Conservation (phyloP, 164 flowering plant genomes). For the Sextonia rubra region DNA sequence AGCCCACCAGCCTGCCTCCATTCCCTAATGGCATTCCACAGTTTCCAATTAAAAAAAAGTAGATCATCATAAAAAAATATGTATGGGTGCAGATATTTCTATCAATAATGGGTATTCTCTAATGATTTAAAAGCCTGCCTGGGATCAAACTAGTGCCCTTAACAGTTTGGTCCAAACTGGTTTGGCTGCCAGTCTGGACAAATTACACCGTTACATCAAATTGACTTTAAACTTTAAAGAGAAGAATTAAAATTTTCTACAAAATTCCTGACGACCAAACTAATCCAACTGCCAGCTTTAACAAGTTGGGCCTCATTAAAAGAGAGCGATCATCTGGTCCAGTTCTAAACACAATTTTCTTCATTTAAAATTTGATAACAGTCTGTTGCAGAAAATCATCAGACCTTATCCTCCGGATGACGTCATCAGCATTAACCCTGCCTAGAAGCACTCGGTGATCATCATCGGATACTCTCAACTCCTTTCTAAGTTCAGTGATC, state of each 20-base stretch:
- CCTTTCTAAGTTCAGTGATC: constrained; percentile 87
- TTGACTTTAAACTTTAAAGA: neutral
- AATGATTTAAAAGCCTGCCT: neutral
- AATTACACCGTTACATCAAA: neutral
- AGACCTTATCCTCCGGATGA: constrained; percentile 71
- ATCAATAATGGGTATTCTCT: neutral
- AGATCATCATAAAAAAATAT: neutral
- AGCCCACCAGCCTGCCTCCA: constrained; percentile 75
- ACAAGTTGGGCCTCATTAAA: neutral
- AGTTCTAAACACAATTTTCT: too few relatives aligned
- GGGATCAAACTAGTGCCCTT: neutral
- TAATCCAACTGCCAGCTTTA: neutral
- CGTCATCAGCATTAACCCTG: constrained; percentile 72
- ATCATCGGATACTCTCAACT: constrained; percentile 82
- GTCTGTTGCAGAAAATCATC: neutral
- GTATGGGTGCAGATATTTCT: neutral
- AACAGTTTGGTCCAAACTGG: neutral
- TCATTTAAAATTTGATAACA: neutral
- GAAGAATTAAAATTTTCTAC: too few relatives aligned
- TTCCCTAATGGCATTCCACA: constrained; percentile 45
- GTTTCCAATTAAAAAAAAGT: constrained; percentile 5
- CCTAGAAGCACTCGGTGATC: constrained; percentile 80
- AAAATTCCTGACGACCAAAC: too few relatives aligned
- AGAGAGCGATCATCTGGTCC: neutral
- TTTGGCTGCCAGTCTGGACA: neutral